These are phyloP conservation scores for Populus pruinosa DNA, from an alignment of 345 rosid genomes.

Conservation along the genomic window DNA sequence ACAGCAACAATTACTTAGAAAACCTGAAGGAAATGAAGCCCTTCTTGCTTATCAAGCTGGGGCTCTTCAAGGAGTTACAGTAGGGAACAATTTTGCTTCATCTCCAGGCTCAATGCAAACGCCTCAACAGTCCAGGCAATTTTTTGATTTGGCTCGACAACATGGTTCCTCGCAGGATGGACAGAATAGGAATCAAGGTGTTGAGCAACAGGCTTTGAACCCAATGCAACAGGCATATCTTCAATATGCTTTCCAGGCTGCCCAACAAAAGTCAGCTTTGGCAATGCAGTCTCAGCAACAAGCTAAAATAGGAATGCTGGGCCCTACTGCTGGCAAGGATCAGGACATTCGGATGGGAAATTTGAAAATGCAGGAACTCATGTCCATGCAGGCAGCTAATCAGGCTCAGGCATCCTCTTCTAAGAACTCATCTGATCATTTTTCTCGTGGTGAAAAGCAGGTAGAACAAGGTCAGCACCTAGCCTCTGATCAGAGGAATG, in stretches of 20 bases:
- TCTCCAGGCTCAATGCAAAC: slow-evolving; percentile 72
- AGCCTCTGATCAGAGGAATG: slow-evolving; percentile 59
- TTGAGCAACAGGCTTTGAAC: slow-evolving; percentile 61
- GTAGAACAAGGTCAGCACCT: slow-evolving; percentile 53
- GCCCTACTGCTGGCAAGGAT: slow-evolving; percentile 56
- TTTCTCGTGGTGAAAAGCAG: slow-evolving; percentile 60
- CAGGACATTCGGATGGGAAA: slow-evolving; percentile 60
- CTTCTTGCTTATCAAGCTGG: slow-evolving; percentile 76
- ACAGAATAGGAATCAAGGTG: slow-evolving; percentile 52
- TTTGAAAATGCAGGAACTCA: slow-evolving; percentile 76
- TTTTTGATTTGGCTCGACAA: slow-evolving; percentile 71
- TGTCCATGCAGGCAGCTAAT: slow-evolving; percentile 66
- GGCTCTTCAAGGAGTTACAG: slow-evolving; percentile 66
- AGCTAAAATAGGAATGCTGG: slow-evolving; percentile 70
- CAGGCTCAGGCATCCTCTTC: slow-evolving; percentile 82
- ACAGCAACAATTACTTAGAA: slow-evolving; percentile 56
- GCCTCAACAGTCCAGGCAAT: slow-evolving; percentile 76
- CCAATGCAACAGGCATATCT: slow-evolving; percentile 85
- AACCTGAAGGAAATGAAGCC: slow-evolving; percentile 67
- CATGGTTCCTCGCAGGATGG: slow-evolving; percentile 70
- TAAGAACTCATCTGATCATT: slow-evolving; percentile 61
- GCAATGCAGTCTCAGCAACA: slow-evolving; percentile 59
- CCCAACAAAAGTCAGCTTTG: slow-evolving; percentile 58
- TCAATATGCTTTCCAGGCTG: slow-evolving; percentile 67
- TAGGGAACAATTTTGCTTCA: slow-evolving; percentile 57